These are phyloP conservation scores for Aureobasidium uvarum DNA, from an alignment of 2,329 filamentous ascomycete species.

Conservation along the genomic window DNA sequence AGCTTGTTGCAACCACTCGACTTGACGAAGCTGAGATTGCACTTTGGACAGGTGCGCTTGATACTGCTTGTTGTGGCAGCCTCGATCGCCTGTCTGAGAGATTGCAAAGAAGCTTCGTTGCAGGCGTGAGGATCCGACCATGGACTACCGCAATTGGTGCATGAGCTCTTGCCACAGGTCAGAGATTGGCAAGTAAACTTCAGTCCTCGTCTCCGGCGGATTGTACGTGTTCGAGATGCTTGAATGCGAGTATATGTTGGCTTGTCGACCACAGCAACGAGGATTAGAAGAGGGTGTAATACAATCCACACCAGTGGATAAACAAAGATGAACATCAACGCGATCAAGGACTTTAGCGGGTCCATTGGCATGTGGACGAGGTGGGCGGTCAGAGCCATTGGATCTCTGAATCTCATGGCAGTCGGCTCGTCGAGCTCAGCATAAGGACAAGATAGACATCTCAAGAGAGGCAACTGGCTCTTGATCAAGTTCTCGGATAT, in stretches of 20 bases:
- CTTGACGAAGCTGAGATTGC: conserved; percentile 90
- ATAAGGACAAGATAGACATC: conserved; percentile 89
- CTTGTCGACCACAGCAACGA: conserved; percentile 36
- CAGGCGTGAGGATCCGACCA: conserved; percentile 91
- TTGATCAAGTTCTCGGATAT: conserved; percentile 72
- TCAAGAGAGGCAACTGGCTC: conserved; percentile 70
- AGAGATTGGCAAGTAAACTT: conserved; percentile 75
- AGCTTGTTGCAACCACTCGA: conserved; percentile 94
- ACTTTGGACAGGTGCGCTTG: conserved; percentile 91
- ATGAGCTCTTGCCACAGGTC: conserved; percentile 68
- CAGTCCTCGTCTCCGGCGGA: conserved; percentile 67
- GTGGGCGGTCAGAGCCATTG: conserved; percentile 49
- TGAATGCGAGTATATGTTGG: conserved; percentile 49
- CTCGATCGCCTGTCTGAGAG: conserved; percentile 85
- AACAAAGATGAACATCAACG: conserved; percentile 57
- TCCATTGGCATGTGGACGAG: conserved; percentile 36
- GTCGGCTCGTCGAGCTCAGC: conserved; percentile 70
- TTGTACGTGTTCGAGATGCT: conserved; percentile 63
- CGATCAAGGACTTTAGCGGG: conserved; percentile 35
- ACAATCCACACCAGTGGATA: conserved; percentile 52
- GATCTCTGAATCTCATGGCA: conserved; percentile 32
- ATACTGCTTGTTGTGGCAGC: conserved; percentile 90
- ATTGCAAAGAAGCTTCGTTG: conserved; percentile 76
- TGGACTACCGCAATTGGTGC: conserved; percentile 73
- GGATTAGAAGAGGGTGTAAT: conserved; percentile 44